Conservation (phyloP, 257 asterid species). For the Solanum peruvianum region DNA sequence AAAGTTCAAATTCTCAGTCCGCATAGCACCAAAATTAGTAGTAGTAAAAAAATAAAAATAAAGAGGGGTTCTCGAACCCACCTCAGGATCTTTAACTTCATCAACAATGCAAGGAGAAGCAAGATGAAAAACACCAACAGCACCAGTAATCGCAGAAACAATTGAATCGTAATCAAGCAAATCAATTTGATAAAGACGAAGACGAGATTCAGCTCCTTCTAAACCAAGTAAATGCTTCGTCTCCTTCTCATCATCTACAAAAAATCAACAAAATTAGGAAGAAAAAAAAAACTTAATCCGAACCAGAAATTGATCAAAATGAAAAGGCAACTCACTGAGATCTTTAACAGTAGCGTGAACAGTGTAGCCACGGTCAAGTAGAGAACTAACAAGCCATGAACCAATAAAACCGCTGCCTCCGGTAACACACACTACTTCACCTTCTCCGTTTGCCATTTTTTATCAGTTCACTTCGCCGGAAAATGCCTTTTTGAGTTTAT, state of each 20-base stretch:
- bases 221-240: slow-evolving; percentile 63
- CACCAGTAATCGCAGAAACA: slow-evolving; percentile 40
- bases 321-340: slow-evolving; percentile 24
- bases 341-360: slow-evolving; percentile 80
- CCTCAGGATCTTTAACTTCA: slow-evolving; percentile 65
- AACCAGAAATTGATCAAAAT: not conserved
- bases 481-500: not conserved
- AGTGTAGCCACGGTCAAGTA: slow-evolving; percentile 77
- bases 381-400: slow-evolving; percentile 57
- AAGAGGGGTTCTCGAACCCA: not conserved
- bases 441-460: slow-evolving; percentile 21
- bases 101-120: slow-evolving; percentile 69
- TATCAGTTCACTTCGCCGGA: not conserved
- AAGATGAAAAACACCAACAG: slow-evolving; percentile 59
- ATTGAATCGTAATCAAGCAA: slow-evolving; percentile 60
- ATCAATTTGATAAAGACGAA: slow-evolving; percentile 59
- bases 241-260: slow-evolving; percentile 59
- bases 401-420: slow-evolving; percentile 92
- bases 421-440: slow-evolving; percentile 67
- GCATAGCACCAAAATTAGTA: not conserved
- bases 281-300: not conserved
- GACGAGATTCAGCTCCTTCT: slow-evolving; percentile 63
- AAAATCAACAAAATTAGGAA: not conserved
- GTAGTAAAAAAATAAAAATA: not conserved
- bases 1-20: not conserved